Base-by-base conservation (phyloP, 345 rosid species). In the Populus deltoides region DNA sequence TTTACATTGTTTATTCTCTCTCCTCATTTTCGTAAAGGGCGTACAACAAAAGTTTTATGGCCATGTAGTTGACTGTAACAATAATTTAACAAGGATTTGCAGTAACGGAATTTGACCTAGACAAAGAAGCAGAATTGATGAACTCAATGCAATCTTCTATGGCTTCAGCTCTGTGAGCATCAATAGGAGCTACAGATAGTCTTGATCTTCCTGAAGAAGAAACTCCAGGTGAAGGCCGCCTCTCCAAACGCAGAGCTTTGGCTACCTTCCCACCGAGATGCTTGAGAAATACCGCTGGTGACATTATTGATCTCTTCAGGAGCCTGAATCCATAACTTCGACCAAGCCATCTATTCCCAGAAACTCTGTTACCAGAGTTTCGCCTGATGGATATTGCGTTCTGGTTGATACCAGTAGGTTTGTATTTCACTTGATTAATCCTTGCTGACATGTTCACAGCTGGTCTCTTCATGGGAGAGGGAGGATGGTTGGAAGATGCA, bases 111-210 rank as follows among this genome's bases (percentile, higher is more conserved):
- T 72, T 87, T 38, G 92, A 90, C 82, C 90, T 84, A 3, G 88
- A 82, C 68, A 88, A 75, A 5, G 90, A 81, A 57, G 93, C 68
- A 0, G 97, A 88, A 83, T 94, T 89, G 57, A 94, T 91, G 85
- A 92, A 94, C 78, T 91, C 84, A 61, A 94, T 94, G 85, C 98
- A 94, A 77, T 91, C 97, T 43, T 92, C 87, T 38, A 94, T 90
- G 7, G 94, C 92, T 73, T 90, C 90, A 74, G 79, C 86, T 81
- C 92, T 88, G n/a, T 85, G 85, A 31, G 87, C 74, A 81, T 94
- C 97, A 29, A 84, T 66, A 33, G 89, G 76, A 51, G 88, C 81
- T 57, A 79, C 82, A 22, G 74, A 80, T 29, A 87, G 76, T 63
- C 79, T 85, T 72, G 88, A 78, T 86, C 80, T 85, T 65, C 83